These are phyloP conservation scores for Murraya paniculata DNA, from an alignment of 345 rosid genomes.

Conservation along the genomic window DNA sequence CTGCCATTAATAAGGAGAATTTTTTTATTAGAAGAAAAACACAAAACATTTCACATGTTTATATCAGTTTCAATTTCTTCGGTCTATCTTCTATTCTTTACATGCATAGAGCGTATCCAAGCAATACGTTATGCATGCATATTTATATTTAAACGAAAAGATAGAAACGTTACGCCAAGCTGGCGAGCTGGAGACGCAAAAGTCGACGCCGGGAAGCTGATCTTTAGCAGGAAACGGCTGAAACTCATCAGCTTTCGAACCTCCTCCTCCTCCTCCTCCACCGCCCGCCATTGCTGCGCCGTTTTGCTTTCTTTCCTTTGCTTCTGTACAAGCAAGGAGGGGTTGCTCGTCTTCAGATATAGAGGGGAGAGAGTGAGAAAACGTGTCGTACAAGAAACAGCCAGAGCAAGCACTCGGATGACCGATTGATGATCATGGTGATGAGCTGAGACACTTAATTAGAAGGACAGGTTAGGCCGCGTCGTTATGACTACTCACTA, in stretches of 20 bases:
- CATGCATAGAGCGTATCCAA: not conserved
- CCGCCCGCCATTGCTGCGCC: constrained; percentile 27
- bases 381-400: not conserved
- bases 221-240: constrained; percentile 75
- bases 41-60: not conserved
- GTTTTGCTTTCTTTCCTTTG: not conserved
- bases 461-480: constrained; percentile 16
- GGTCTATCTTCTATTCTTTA: not conserved
- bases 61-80: not conserved
- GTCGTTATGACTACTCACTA: constrained; percentile 12
- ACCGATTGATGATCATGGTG: not conserved
- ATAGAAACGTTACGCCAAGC: constrained; percentile 57
- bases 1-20: not conserved
- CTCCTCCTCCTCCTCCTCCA: constrained; percentile 24
- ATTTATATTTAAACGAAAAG: not conserved
- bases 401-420: not conserved
- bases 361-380: not conserved
- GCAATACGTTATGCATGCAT: not conserved
- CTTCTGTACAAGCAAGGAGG: too few relatives aligned
- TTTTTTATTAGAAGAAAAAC: not conserved
- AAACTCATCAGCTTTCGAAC: constrained; percentile 54
- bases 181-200: constrained; percentile 75
- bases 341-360: not conserved
- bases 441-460: too few relatives aligned
- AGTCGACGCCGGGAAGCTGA: constrained; percentile 85